Evolutionary conservation across 2,329 filamentous ascomycete genomes (phyloP), one percentile per base, ranked within the genome.

Genomic region (Volutella citrinella): DNA sequence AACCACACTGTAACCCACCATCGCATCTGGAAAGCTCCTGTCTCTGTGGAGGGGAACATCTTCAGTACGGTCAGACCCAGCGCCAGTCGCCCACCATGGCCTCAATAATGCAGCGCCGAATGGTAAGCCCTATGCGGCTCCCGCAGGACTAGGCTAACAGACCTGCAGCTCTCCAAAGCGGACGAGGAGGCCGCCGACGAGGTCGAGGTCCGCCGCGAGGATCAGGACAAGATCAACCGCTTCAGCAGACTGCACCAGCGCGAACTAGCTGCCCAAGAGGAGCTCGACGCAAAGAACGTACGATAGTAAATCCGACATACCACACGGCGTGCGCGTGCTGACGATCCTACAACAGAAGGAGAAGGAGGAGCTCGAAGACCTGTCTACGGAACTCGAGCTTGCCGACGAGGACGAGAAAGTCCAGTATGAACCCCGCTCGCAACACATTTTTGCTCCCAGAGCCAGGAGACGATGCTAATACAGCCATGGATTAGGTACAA

Each of bases 211-310:
- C 86, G 93, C 41, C 85, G 90, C 56, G 90, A 97, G 62, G 93
- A 98, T 61, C 93, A 98, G 65, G 90, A 97, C 69, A 95, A 93
- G 68, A 98, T 98, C 78, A 98, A 98, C 68, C 84, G 82, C 47
- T 98, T 98, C 73, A 96, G 90, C 64, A 82, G 89, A 27, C 72
- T 98, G 44, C 93, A 98, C 62, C 88, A 94, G 60, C 84, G 87
- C 32, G 86, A 95, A 60, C 74, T 84, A 20, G 64, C 73, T 4
- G 62, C 97, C 5, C 82, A 94, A 57, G 89, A 94, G 29, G 81
- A 93, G 51, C 66, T 97, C 46, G 84, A 84, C 57, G 61, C 66
- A 6, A 96, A 95, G 61, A 80, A 80, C 61, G 91, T 90, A 61
- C 42, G 79, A 63, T n/a, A n/a, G 6, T 16, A 7, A n/a, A 5